Evolutionary conservation across 169 alveolate genomes (phyloP).

Genomic region (Eimeria necatrix): DNA sequence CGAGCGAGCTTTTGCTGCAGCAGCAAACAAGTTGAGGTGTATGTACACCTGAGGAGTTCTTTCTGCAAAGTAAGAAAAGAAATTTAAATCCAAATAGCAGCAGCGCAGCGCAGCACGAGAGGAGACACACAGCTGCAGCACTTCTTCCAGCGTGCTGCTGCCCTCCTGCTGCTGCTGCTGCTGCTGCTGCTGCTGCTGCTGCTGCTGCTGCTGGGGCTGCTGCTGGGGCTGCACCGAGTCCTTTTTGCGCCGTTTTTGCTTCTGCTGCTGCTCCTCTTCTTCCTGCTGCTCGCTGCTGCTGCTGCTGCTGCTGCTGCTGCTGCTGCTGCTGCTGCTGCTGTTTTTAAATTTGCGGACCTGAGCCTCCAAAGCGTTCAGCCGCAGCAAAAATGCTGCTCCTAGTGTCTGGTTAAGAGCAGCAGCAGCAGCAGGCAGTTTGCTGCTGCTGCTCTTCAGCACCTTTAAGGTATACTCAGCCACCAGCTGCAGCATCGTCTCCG

Average conservation of each 20-base stretch:
- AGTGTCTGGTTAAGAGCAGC: not conserved
- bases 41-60: not conserved
- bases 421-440: not conserved
- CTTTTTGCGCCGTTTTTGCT: not conserved
- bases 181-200: too few relatives aligned
- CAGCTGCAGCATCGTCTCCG: not conserved
- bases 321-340: slow-evolving; percentile 31
- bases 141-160: too few relatives aligned
- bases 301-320: not conserved
- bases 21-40: not conserved
- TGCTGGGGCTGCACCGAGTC: not conserved
- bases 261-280: not conserved
- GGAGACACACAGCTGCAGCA: not conserved
- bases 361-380: not conserved
- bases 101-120: not conserved
- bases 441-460: not conserved
- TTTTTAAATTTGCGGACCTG: not conserved
- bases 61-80: not conserved
- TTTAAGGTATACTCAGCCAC: not conserved
- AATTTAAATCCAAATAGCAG: not conserved
- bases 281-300: not conserved
- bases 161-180: too few relatives aligned
- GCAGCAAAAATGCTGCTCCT: not conserved
- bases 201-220: too few relatives aligned
- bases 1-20: not conserved